Base-by-base conservation (phyloP, 2,329 filamentous ascomycete species). In the Neophaeococcomyces mojaviensis region DNA sequence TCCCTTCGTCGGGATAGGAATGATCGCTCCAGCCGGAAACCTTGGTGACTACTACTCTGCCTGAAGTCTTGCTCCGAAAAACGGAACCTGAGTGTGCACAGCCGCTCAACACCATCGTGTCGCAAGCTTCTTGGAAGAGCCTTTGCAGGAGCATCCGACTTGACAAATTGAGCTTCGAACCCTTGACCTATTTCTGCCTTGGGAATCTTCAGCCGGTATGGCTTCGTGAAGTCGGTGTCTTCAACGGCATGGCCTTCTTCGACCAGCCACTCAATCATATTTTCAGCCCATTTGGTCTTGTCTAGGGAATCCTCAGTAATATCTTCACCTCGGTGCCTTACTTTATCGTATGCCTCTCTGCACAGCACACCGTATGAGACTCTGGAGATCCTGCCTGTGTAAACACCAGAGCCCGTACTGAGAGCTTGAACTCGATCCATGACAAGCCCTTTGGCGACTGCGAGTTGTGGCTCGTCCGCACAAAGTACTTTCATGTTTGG, bases 321-420 rank as follows among this genome's bases (percentile, higher is more conserved):
- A 1, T 47, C 51, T 37, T 64, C 49, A 5, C 61, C 60, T 0
- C 56, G 12, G 34, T 65, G 64, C 13, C 51, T 55, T 7, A 49
- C 50, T 1, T 55, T 54, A 32, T 64, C 49, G 42, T 64, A 65
- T 6, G 53, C 35, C 28, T 61, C 51, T 38, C 59, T 57, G 22
- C 60, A 62, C 7, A 64, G 50, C 15, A 67, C 61, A 0, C 64
- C 64, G 44, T 67, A 67, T 38, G 61, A 65, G 2, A 62, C 55
- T 2, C 59, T 61, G 7, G 60, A 60, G 41, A 62, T 63, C 33
- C 61, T 49, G 10, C 57, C 55, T n/a, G 55, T 59, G 41, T 64
- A 63, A 12, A 59, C 57, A 1, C 55, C 44, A 1, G 58, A 51
- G 13, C 56, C 58, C 7, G 50, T 52, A 22, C 56, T 56, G 10